Evolutionary conservation across 805 yeast species (phyloP).

Genomic region (Spathaspora sp.): DNA sequence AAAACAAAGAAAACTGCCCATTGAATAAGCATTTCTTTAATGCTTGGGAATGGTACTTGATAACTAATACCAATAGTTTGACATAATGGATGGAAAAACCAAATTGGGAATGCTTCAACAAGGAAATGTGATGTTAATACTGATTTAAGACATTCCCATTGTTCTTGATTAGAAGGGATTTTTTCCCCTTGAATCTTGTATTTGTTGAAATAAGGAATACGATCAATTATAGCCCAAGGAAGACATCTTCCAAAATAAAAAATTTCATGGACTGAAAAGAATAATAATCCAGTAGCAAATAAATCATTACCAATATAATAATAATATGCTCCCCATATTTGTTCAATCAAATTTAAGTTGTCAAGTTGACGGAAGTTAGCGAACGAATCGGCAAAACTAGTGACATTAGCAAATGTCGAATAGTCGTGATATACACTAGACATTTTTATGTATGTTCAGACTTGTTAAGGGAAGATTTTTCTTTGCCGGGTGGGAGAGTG

Average conservation of each 20-base stretch:
- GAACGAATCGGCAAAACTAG: constrained; percentile 25
- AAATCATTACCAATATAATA: constrained; percentile 50
- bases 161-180: constrained; percentile 51
- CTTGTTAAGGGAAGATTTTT: neutral
- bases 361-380: constrained; percentile 23
- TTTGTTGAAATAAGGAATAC: constrained; percentile 47
- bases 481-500: neutral
- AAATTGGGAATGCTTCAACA: constrained; percentile 59
- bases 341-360: constrained; percentile 38
- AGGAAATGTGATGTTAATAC: constrained; percentile 53
- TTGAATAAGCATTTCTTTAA: constrained; percentile 39
- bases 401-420: constrained; percentile 27
- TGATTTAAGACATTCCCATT: constrained; percentile 60
- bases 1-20: constrained; percentile 48
- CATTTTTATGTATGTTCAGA: neutral
- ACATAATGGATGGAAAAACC: constrained; percentile 61
- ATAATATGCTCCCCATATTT: constrained; percentile 55
- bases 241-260: constrained; percentile 56
- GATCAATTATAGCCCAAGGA: constrained; percentile 56
- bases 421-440: constrained; percentile 30
- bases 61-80: constrained; percentile 45
- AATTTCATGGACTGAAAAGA: constrained; percentile 53
- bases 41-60: constrained; percentile 51
- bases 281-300: constrained; percentile 55
- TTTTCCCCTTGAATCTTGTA: constrained; percentile 55